These are phyloP conservation scores for Irpex sp. DNA, from an alignment of 1,284 basidiomycete species.

Conservation along the genomic window DNA sequence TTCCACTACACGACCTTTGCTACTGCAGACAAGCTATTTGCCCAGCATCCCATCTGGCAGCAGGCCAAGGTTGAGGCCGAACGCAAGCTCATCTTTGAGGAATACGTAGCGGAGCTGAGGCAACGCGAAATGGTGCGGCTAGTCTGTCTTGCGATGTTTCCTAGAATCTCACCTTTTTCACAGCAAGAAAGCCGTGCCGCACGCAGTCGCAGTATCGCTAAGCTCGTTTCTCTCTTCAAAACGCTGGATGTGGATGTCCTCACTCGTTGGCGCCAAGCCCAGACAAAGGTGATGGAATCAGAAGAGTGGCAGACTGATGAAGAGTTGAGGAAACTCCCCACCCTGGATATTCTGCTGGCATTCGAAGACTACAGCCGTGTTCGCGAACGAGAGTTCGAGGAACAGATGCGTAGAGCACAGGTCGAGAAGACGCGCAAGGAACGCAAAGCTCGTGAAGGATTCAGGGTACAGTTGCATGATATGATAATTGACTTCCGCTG, in stretches of 20 bases:
- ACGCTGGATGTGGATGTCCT: constrained; percentile 82
- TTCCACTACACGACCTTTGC: constrained; percentile 87
- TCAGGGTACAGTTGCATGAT: constrained; percentile 55
- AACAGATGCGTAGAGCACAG: constrained; percentile 71
- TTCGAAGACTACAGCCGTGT: constrained; percentile 91
- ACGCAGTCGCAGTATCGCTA: constrained; percentile 71
- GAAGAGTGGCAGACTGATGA: constrained; percentile 73
- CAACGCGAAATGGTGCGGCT: constrained; percentile 77
- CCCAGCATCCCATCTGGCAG: constrained; percentile 85
- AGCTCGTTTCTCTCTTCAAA: constrained; percentile 78
- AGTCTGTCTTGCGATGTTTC: neutral
- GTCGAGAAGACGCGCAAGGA: constrained; percentile 83
- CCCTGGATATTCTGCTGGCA: constrained; percentile 84
- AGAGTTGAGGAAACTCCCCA: constrained; percentile 78
- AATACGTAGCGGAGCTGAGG: constrained; percentile 82
- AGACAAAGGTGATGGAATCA: constrained; percentile 70
- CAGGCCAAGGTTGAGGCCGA: constrained; percentile 82
- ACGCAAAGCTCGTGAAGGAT: constrained; percentile 85
- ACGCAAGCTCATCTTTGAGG: constrained; percentile 82
- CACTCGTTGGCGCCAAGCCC: constrained; percentile 85
- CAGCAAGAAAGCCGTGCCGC: constrained; percentile 77
- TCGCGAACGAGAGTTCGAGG: constrained; percentile 85
- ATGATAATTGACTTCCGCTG: neutral
- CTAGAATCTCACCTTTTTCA: constrained; percentile 2
- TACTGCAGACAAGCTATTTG: constrained; percentile 81